Base-by-base conservation (phyloP, 1,284 basidiomycete genomes). In the Pascua sp. region DNA sequence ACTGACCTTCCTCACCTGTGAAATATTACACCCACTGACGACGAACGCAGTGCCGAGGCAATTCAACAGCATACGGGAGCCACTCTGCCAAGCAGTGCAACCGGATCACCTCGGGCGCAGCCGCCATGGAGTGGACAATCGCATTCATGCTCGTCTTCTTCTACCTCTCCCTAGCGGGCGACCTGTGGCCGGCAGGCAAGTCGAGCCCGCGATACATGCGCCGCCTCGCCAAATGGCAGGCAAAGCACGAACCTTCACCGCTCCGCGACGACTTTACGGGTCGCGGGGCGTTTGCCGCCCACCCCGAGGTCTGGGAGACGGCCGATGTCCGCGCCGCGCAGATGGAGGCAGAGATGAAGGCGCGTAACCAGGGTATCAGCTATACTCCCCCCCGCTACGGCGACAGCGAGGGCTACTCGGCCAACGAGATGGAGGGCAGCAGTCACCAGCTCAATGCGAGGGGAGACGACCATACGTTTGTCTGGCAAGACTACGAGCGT, bases 81-180 rank as follows among this genome's bases (percentile, higher is more conserved):
- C 63, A 59, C 53, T 60, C 63, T 4, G 67, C 64, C 4, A 42
- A 53, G 37, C 55, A 59, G n/a, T 81, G 81, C 67, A 72, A 81
- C 61, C 55, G 61, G 1, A 65, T 81, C 55, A 77, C 78, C 11
- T 76, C 75, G 0, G 78, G 71, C 0, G 78, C 79, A 0, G 81
- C 78, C 0, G 74, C 76, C 0, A 67, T 79, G 50, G 78, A 80
- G 65, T 79, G 79, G 77, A 63, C 75, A n/a, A 70, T 77, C 36
- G 65, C 77, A 2, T 79, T 80, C 67, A 61, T 79, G 51, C 65
- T 79, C 13, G 60, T 69, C 47, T 76, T 80, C 61, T 76, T 73
- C 70, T 75, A 72, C 60, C 51, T 71, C 41, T 71, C 72, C 9
- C 67, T 77, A 13, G 66, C 60, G 18, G 67, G 68, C 47, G 68